Evolutionary conservation across 768 basidiomycete species (phyloP), one percentile per base, ranked within the genome.

Genomic region (Crepidotus variabilis): DNA sequence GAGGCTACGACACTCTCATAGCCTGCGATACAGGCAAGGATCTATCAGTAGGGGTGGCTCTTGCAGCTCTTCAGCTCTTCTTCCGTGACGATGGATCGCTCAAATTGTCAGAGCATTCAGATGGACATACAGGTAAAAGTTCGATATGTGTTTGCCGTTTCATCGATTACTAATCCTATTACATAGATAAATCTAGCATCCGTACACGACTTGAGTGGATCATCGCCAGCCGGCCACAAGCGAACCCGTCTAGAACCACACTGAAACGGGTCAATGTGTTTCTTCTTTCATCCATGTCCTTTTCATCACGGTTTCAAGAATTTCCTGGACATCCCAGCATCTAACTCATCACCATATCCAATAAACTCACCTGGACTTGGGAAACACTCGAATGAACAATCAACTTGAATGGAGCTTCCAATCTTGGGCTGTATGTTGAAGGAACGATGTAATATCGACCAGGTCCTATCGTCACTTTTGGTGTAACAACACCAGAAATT

Each of bases 161-260:
- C 7, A 6, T 0, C 23, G 18, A 3, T 20, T 7, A 21, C 46
- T 51, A 10, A 56, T 28, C 24, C 2, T 28, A 50, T 50, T 21
- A 1, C 39, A 46, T 32, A 52, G 51, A 43, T 47, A 97, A 97
- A 68, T 69, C 76, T 18, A 71, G 78, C 11, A 83, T 98, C 59
- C 82, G 84, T 10, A 86, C 76, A 11, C 79, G 93, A 16, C 75
- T 98, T 34, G 87, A 98, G 66, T 93, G 90, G 91, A 83, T 98
- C 49, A 88, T 94, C 56, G 76, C 87, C 18, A 86, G 83, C 60
- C 73, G 80, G 51, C 88, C 90, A 5, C 74, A 76, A 53, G 88
- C 86, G 2, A 98, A 97, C 66, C 95, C 96, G 0, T 86, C 90
- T 9, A 81, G 94, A 43, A 78, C 84, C 14, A 92, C 89, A 8